Evolutionary conservation across 192 early-diverging fungal species (phyloP), one percentile per base, ranked within the genome.

Genomic region (Rhizoclosmatium globosum): DNA sequence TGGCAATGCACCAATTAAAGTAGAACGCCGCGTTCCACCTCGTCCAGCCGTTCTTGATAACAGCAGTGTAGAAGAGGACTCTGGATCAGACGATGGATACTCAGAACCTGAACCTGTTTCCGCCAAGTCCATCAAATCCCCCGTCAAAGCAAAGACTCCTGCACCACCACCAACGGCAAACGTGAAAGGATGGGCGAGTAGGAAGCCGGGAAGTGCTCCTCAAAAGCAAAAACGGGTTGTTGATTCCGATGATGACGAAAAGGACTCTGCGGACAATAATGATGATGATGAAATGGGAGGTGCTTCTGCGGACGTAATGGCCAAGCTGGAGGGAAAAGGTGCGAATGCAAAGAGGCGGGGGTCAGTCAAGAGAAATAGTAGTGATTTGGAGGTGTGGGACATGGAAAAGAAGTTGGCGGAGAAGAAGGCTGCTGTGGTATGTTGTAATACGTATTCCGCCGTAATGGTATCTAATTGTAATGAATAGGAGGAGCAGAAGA

Each of bases 331-430:
- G 42, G 66, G 66, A 23, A 68, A 68, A 21, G 15, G 43, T 44
- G 66, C 15, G 46, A 68, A 23, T n/a, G 66, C 6, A 21, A 68
- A 41, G 21, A 3, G 66, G 6, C 6, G 3, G 66, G 13, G 11
- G 13, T 23, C 60, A 17, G 60, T 23, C 3, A 7, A 11, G 6
- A 3, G 66, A 23, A 68, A 68, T 68, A 43, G 38, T 15, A 68
- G 66, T 68, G 66, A 68, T 68, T 68, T 68, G 66, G 66, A 68
- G 4, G 41, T 42, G 11, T 46, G 46, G 43, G 21, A 68, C 43
- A 68, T 68, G 66, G 66, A 68, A 4, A 41, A 42, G 13, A 68
- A 42, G 43, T 13, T 68, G 13, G 66, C 66, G 66, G 38, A 68
- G 39, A 68, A 68, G 66, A 68, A 68, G 21, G 42, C 11, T 3